These are phyloP conservation scores for Rubia balearica DNA, from an alignment of 305 asterid genomes.

Conservation along the genomic window DNA sequence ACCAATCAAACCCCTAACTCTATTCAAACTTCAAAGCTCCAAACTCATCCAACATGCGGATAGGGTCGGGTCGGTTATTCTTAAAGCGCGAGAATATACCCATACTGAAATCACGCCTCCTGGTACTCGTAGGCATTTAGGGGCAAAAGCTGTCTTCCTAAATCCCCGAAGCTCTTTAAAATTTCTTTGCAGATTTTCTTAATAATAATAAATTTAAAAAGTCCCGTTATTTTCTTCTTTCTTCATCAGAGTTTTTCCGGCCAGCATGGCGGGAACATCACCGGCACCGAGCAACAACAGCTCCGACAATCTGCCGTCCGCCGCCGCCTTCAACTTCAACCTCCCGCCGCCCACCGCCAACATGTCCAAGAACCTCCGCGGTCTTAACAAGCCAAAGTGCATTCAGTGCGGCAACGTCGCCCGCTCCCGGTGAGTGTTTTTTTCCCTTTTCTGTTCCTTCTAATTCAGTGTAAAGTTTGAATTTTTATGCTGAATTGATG, in stretches of 20 bases:
- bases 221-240: neutral
- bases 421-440: conserved; percentile 69
- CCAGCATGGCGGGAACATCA: conserved; percentile 56
- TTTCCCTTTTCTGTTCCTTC: neutral
- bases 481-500: neutral
- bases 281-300: conserved; percentile 53
- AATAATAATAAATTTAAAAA: neutral
- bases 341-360: conserved; percentile 27
- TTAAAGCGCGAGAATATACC: neutral
- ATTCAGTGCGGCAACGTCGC: conserved; percentile 96
- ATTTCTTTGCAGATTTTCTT: too few species aligned
- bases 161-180: neutral
- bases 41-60: too few species aligned
- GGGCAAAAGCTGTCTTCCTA: neutral
- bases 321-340: conserved; percentile 26
- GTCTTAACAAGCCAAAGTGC: conserved; percentile 96
- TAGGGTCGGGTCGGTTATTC: neutral
- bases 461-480: neutral
- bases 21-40: too few species aligned
- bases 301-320: conserved; percentile 24
- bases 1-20: too few species aligned
- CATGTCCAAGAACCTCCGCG: conserved; percentile 61
- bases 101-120: neutral
- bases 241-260: neutral
- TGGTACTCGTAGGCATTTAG: neutral